Conservation (phyloP, 768 basidiomycete species). For the Russula olivacea region DNA sequence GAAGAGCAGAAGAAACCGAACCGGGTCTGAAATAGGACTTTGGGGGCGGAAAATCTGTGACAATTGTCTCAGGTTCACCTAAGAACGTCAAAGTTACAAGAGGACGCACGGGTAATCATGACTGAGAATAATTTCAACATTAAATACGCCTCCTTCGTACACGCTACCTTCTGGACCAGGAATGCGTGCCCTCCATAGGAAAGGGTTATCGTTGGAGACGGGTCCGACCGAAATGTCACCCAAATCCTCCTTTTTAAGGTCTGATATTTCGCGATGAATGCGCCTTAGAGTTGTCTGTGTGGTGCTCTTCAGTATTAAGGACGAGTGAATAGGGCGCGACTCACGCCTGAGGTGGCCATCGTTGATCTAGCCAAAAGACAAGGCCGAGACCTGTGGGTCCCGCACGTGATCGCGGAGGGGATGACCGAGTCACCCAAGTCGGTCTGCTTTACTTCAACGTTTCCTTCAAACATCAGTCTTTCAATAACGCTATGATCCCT, state of each 20-base stretch:
- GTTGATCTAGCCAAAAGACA: not conserved
- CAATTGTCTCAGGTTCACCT: not conserved
- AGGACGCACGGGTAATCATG: constrained; percentile 69
- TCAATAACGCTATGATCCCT: constrained; percentile 41
- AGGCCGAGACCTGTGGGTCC: not conserved
- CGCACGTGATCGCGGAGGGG: constrained; percentile 18
- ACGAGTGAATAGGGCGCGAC: not conserved
- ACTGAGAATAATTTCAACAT: constrained; percentile 58
- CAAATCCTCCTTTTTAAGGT: constrained; percentile 77
- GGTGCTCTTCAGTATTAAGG: not conserved
- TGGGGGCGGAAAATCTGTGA: constrained; percentile 70
- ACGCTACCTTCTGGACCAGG: constrained; percentile 80
- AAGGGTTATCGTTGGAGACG: constrained; percentile 52
- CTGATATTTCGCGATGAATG: constrained; percentile 75
- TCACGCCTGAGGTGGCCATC: constrained; percentile 21
- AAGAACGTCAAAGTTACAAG: not conserved
- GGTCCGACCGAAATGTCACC: constrained; percentile 67
- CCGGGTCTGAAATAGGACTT: constrained; percentile 70
- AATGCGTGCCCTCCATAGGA: constrained; percentile 69
- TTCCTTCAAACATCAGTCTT: not conserved
- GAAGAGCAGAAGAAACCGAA: constrained; percentile 31
- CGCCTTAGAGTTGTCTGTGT: constrained; percentile 66
- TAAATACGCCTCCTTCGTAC: constrained; percentile 75
- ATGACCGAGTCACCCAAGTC: constrained; percentile 1
- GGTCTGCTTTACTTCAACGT: not conserved